phyloP scores from a whole-genome alignment of 108 stramenopile genomes.

The Schizochytrium sp. region DNA sequence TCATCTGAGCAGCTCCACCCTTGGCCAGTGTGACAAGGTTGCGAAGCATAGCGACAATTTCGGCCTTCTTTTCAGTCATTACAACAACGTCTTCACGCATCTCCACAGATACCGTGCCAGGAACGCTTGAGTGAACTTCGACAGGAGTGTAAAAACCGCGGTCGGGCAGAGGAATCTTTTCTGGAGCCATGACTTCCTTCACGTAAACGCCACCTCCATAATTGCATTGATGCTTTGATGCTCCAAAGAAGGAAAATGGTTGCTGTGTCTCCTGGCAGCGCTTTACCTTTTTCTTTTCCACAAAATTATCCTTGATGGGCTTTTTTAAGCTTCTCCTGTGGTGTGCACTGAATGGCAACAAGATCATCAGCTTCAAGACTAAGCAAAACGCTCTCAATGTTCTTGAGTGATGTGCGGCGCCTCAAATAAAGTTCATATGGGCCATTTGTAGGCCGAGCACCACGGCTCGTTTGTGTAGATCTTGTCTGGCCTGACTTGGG shows the following conservation, averaged over 20 bases:
- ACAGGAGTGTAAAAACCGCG: constrained; percentile 46
- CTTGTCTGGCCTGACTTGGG: constrained; percentile 41
- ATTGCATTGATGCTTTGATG: constrained; percentile 11
- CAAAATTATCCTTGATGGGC: constrained; percentile 24
- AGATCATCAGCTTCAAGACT: constrained; percentile 52
- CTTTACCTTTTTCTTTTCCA: constrained; percentile 58
- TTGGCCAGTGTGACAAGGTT: constrained; percentile 51
- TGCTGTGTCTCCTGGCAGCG: constrained; percentile 59
- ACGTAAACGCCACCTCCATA: constrained; percentile 37
- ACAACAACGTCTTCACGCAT: constrained; percentile 54
- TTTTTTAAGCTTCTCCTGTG: constrained; percentile 50
- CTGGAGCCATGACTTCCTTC: constrained; percentile 49
- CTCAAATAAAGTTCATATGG: neutral
- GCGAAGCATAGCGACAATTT: constrained; percentile 33
- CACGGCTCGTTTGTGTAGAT: neutral
- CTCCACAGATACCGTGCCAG: constrained; percentile 44
- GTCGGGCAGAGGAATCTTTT: constrained; percentile 56
- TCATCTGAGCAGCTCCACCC: constrained; percentile 30
- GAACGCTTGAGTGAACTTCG: constrained; percentile 37
- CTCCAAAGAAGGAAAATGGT: constrained; percentile 59
- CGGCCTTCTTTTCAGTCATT: constrained; percentile 46
- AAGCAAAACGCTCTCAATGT: constrained; percentile 9
- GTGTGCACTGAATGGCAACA: neutral
- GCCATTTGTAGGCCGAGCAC: neutral
- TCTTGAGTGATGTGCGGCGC: constrained; percentile 1